Evolutionary conservation across 805 yeast species (phyloP).

Genomic region (Schwanniomyces vanrijiae): DNA sequence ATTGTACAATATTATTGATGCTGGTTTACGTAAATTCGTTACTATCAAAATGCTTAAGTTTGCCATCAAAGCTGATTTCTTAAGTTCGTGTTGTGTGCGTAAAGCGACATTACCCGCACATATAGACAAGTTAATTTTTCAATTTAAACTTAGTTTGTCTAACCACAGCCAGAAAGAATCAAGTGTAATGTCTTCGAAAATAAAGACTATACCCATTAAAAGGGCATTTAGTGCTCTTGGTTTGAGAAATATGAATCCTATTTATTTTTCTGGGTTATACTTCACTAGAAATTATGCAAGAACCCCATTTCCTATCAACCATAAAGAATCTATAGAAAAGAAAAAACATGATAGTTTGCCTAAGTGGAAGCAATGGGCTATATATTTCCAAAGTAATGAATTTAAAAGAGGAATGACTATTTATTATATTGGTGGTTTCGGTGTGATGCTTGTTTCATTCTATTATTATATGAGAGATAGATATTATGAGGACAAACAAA

Average conservation of each 20-base stretch:
- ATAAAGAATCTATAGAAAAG: conserved; percentile 26
- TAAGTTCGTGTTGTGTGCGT: not conserved
- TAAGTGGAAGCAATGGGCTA: conserved; percentile 39
- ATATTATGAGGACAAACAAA: conserved; percentile 63
- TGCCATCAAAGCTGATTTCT: not conserved
- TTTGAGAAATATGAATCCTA: not conserved
- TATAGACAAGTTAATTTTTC: not conserved
- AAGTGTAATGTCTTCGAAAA: not conserved
- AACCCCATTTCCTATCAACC: conserved; percentile 37
- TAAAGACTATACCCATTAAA: not conserved
- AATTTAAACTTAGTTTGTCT: not conserved
- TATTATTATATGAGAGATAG: conserved; percentile 65
- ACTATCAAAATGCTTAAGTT: not conserved
- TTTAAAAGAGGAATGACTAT: conserved; percentile 62
- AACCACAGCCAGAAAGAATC: not conserved
- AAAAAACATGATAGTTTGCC: conserved; percentile 30
- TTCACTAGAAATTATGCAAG: conserved; percentile 13
- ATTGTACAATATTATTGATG: conserved; percentile 7
- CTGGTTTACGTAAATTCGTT: not conserved
- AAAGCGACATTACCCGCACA: not conserved
- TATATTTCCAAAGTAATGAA: conserved; percentile 48
- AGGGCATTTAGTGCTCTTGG: not conserved
- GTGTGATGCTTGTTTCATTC: conserved; percentile 56
- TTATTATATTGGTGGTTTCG: conserved; percentile 61
- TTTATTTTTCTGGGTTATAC: not conserved